Base-by-base conservation (phyloP, 345 rosid genomes). In the Corchorus olitorius region DNA sequence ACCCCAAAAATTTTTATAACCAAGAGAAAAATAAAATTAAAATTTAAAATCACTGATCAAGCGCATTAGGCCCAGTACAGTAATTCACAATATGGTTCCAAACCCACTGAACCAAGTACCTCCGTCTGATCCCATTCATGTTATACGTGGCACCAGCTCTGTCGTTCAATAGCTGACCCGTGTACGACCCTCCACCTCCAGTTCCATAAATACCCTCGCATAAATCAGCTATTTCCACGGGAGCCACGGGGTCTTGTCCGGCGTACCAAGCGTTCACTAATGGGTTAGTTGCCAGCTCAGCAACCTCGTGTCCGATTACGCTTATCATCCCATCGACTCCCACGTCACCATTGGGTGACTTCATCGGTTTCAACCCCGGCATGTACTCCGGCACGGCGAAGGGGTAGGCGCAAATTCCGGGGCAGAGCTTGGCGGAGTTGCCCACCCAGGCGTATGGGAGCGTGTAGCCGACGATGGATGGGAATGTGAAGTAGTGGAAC, bases 121-220 rank as follows among this genome's bases (percentile, higher is more conserved):
- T 81, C 86, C 99, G 89, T 81, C 94, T 60, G 83, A 92, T 86
- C 71, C 99, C 99, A 41, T 93, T 84, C 84, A 93, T 89, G 60
- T 95, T 95, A 72, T 88, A 95, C 85, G 99, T 95, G 86, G 93
- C 94, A 6, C 94, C 94, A 78, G 68, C 88, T 1, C 63, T 61
- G 0, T 87, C 99, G 85, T 84, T 84, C 84, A 89, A 50, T 77
- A 93, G 54, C 83, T 95, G 98, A 35, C 99, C 99, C 0, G 92
- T 93, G 83, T 95, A 95, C 10, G 99, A 95, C 43, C 99, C 99
- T 14, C 99, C 99, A 4, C 99, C 99, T 10, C 99, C 99, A 0
- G 99, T 91, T 37, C 99, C 99, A 41, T 95, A 95, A 15, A 95
- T 93, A 1, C 99, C 99, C 94, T 95, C 99, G 19, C 99, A 95